Evolutionary conservation across 2,329 filamentous ascomycete genomes (phyloP), one percentile per base, ranked within the genome.

Genomic region (Botrytis tulipae): DNA sequence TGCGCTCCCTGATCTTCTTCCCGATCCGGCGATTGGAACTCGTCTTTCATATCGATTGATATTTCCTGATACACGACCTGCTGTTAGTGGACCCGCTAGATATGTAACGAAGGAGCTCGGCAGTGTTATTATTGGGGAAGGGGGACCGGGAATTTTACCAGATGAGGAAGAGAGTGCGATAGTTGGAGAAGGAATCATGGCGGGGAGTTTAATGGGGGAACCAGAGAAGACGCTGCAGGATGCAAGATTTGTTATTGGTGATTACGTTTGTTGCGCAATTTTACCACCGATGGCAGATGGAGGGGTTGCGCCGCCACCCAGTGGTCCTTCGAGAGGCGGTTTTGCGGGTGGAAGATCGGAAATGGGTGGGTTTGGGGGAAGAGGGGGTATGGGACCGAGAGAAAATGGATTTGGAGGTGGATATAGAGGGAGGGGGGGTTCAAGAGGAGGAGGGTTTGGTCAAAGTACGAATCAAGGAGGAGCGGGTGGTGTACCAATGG

Each of bases 41-140:
- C 90, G 95, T 71, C 87, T 98, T n/a, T 90, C 90, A 75, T 98
- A 96, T 83, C 92, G 95, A 66, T 88, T 97, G 29, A 89, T 98
- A 71, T 97, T 92, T 81, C 92, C 93, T 2, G 94, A 97, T 82
- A 80, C 73, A 76, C 80, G 72, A 76, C 80, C 68, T 74, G 75
- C 76, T 76, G 10, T 77, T 75, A 73, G 74, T 5, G 78, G 76
- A 37, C 82, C 86, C 69, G 87, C 88, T 75, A 88, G 91, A 46
- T 97, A 92, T 83, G 86, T 92, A 25, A 90, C 90, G 35, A 94
- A 93, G 79, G 93, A 97, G 74, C 86, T 98, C 0, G 95, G 95
- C 0, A 95, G 90, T 78, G 87, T 97, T 4, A 88, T 97, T 9
- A 85, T 98, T 18, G 91, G 91, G n/a, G 85, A 86, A 70, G 86